Base-by-base conservation (phyloP, 1,139 yeast species). In the Suhomyces ambrosiae region DNA sequence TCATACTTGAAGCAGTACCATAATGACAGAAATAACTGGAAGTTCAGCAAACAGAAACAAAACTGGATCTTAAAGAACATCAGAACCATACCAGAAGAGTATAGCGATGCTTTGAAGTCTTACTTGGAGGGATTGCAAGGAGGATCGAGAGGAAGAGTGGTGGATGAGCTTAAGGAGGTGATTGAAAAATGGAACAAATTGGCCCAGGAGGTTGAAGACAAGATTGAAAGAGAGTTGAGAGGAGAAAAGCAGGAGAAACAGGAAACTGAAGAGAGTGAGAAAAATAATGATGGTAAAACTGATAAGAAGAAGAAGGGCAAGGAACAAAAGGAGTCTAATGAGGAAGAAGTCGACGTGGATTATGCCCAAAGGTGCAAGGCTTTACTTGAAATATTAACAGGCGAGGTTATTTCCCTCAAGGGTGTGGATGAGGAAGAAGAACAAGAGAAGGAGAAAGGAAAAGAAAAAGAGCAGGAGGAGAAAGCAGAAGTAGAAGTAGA, bases 11-110 rank as follows among this genome's bases (percentile, higher is more conserved):
- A 80, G 41, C 87, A 80, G 40, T 90, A 78, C 53, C 65, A 68
- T 16, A 68, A 73, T 7, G 88, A 82, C 49, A 71, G 68, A 42
- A 75, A 65, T 0, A 71, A 74, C 44, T 90, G 97, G 97, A 90
- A 89, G 63, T 90, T 90, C 58, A 85, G 95, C 41, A 90, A 90
- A 55, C 95, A 86, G 65, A 89, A 90, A 50, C 97, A 90, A 59
- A 89, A 88, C 56, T 90, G 97, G 97, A 72, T 90, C 35, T 62
- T 89, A 46, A 84, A 83, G 53, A 82, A 88, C 60, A 64, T 86
- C 32, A 73, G 71, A 44, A 48, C 56, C 24, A 74, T 83, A 12
- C 86, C 83, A 1, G 69, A 63, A 1, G 65, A 73, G 3, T 89
- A 86, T 50, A 76, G 72, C 32, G 66, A 59, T 2, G 79, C 80